Base-by-base conservation (phyloP, 139 green algal genomes). In the Volvox africanus region DNA sequence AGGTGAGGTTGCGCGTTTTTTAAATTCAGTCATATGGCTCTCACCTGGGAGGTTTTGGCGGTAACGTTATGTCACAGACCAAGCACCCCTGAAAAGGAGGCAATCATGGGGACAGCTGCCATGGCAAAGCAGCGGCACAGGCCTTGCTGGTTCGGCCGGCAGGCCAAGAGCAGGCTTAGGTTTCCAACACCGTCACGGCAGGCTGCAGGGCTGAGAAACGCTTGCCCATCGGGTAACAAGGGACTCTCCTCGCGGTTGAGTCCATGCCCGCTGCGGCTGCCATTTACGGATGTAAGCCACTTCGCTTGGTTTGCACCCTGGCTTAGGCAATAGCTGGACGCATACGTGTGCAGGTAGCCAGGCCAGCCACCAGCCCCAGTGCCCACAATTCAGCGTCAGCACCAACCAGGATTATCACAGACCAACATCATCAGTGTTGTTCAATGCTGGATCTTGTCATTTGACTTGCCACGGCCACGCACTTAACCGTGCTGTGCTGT, bases 251-350 rank as follows among this genome's bases (percentile, higher is more conserved):
- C 14, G 0, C 81, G 81, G 61, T 87, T 87, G 61, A 87, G 81
- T 87, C 30, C n/a, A 77, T 61, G 22, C 55, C 50, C 14, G 44
- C 44, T 85, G 37, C 2, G 21, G 79, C 37, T 85, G 50, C 26
- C 44, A 9, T 26, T 73, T 28, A 73, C 24, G 24, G 65, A 24
- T 73, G 65, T 28, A 73, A 77, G 61, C 81, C 61, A 11, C 61
- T 76, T 17, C 81, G 61, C n/a, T 87, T 87, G 44, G 11, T 44
- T 85, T 26, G 28, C 61, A 21, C 30, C 30, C 32, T 77, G 24
- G 24, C 81, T 87, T 87, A 87, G 81, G 81, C 81, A 32, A 30
- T 62, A 87, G 81, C 61, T 67, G 55, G 28, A 86, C 81, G 80
- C 28, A 26, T 50, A 19, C 61, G 61, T 77, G 81, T 87, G 81